Evolutionary conservation across 225 moss, liverwort and hornwort species (phyloP), one percentile per base, ranked within the genome.

Genomic region (Marchantia paleacea): DNA sequence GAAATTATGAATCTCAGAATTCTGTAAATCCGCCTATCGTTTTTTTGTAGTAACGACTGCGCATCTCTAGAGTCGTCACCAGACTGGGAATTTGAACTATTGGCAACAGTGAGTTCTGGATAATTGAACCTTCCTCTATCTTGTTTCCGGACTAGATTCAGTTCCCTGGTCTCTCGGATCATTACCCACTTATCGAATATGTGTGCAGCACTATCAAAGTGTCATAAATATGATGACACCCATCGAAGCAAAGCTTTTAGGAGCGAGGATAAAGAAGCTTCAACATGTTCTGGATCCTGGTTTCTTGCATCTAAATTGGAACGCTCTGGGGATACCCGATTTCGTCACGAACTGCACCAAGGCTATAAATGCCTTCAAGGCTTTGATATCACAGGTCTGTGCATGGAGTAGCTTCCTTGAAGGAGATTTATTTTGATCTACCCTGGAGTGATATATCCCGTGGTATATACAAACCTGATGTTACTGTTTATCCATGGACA

Each of bases 231-330:
- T 91, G 88, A 85, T 96, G 90, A 90, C 80, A 52, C 82, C 91
- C 12, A 81, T 71, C 0, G 92, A 96, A 77, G 87, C 88, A 3
- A 85, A 86, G 83, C 67, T 96, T 47, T 74, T 96, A 52, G 82
- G 47, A n/a, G 80, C 81, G 0, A 83, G 55, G 7, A 75, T 96
- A 10, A 94, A 87, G 50, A 58, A 51, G 61, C 75, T 96, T 76
- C 90, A 92, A 12, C 89, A 89, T 76, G 89, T 90, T 51, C 82
- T 96, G 55, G 94, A 96, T 73, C 94, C 96, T 0, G 94, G 94
- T 30, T 91, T 92, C 80, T 84, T 81, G n/a, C 86, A 96, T 76
- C 90, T 96, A 39, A 96, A 92, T 31, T 96, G 96, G 96, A 94
- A 92, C 80, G 96, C 96, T 6, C 78, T 96, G 5, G 94, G 96